phyloP scores from a whole-genome alignment of 2,329 filamentous ascomycete genomes.

The Mollisia scopiformis region DNA sequence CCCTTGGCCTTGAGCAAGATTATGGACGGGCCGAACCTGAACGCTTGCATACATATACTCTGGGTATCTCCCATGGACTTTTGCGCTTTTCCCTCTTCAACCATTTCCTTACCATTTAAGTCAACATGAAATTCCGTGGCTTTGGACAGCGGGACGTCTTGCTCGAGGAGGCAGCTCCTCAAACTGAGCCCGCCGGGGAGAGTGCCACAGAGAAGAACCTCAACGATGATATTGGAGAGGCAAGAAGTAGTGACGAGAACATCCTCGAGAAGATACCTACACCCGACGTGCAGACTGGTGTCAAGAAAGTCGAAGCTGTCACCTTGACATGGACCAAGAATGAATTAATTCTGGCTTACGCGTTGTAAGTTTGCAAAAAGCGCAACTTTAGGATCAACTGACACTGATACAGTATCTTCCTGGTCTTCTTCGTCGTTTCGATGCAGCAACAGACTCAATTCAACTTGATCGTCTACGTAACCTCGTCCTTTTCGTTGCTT shows the following conservation, averaged over 20 bases:
- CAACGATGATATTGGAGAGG: not conserved
- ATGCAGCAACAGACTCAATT: constrained; percentile 31
- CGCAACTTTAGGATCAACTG: not conserved
- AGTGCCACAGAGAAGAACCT: constrained; percentile 4
- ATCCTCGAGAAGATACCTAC: constrained; percentile 12
- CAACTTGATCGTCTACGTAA: constrained; percentile 28
- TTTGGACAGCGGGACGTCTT: constrained; percentile 18
- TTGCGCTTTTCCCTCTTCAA: not conserved
- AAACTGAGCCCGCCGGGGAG: not conserved
- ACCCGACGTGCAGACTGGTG: constrained; percentile 25
- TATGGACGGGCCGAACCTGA: not conserved
- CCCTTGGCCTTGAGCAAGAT: too few relatives aligned
- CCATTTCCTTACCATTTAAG: not conserved
- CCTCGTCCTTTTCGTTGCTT: constrained; percentile 26
- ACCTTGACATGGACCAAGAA: constrained; percentile 32
- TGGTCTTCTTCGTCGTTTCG: constrained; percentile 33
- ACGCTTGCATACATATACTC: not conserved
- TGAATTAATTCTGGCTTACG: constrained; percentile 30
- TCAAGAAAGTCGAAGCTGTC: constrained; percentile 31
- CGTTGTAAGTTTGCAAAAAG: constrained; percentile 19
- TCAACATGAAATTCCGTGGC: constrained; percentile 16
- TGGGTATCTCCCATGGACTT: not conserved
- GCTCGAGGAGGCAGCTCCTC: constrained; percentile 9
- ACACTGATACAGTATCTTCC: constrained; percentile 22
- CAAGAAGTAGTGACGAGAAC: constrained; percentile 3